phyloP scores from a whole-genome alignment of 1,284 basidiomycete genomes.

The Athelia sp. region DNA sequence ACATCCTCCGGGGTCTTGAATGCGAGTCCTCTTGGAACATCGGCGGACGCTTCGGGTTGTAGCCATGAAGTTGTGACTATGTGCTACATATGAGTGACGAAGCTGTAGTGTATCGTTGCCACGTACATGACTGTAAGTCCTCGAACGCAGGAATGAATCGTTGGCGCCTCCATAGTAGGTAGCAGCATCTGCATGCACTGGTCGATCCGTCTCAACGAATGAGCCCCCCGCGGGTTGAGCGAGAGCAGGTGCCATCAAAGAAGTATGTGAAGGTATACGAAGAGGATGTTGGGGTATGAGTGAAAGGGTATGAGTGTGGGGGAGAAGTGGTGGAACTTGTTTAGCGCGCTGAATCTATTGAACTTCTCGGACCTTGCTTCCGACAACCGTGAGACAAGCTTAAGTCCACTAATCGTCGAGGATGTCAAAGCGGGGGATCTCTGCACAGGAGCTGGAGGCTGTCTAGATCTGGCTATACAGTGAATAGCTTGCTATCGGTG shows the following conservation, averaged over 20 bases:
- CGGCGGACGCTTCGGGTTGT: slow-evolving; percentile 60
- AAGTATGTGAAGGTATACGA: neutral
- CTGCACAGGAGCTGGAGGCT: too few species aligned
- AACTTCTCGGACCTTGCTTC: too few species aligned
- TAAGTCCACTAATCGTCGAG: too few species aligned
- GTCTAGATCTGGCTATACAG: too few species aligned
- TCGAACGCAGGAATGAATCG: slow-evolving; percentile 70
- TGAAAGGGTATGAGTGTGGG: neutral
- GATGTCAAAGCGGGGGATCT: too few species aligned
- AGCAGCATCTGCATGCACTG: slow-evolving; percentile 66
- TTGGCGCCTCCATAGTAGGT: slow-evolving; percentile 73
- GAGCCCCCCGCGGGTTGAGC: slow-evolving; percentile 62
- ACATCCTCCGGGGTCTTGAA: slow-evolving; percentile 69
- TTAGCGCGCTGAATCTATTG: too few species aligned
- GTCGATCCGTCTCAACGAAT: slow-evolving; percentile 55
- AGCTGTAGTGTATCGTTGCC: slow-evolving; percentile 14
- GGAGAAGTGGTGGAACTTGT: neutral
- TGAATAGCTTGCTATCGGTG: too few species aligned
- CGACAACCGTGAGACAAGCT: too few species aligned
- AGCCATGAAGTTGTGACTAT: slow-evolving; percentile 60
- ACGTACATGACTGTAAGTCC: slow-evolving; percentile 81
- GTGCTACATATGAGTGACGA: slow-evolving; percentile 1
- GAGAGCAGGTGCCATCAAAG: slow-evolving; percentile 24
- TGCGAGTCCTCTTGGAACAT: slow-evolving; percentile 75
- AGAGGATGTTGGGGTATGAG: neutral